Conservation (phyloP, 2,329 filamentous ascomycete genomes). For the Fusarium albidum region DNA sequence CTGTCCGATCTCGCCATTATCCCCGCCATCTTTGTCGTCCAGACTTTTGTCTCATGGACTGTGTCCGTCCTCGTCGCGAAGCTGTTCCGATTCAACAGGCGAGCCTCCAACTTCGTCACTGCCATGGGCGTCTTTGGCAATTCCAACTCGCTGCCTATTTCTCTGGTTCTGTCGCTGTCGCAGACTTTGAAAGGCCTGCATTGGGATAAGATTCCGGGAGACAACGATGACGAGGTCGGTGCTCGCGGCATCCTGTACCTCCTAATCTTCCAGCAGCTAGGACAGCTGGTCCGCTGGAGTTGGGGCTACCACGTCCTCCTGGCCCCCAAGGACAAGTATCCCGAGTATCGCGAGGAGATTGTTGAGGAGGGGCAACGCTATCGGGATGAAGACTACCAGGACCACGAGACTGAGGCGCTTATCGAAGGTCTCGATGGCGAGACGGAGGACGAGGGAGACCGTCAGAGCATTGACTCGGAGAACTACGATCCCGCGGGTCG, state of each 20-base stretch:
- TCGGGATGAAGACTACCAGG: conserved; percentile 53
- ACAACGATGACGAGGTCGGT: conserved; percentile 94
- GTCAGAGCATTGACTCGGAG: conserved; percentile 52
- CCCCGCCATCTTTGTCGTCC: conserved; percentile 89
- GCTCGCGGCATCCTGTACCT: conserved; percentile 95
- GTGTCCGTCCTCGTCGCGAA: conserved; percentile 77
- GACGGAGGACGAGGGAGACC: conserved; percentile 49
- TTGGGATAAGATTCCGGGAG: conserved; percentile 89
- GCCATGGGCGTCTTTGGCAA: conserved; percentile 99
- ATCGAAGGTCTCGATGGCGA: conserved; percentile 50
- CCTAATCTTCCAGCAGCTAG: conserved; percentile 96
- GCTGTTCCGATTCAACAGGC: conserved; percentile 81
- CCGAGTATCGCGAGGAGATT: conserved; percentile 66
- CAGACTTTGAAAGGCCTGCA: conserved; percentile 92
- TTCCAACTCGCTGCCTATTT: conserved; percentile 97
- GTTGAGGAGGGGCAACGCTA: conserved; percentile 68
- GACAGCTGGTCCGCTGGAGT: conserved; percentile 94
- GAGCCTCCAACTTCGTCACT: conserved; percentile 91
- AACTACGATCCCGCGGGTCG: conserved; percentile 63
- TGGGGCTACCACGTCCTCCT: conserved; percentile 97
- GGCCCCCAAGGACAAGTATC: conserved; percentile 80
- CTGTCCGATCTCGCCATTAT: conserved; percentile 91
- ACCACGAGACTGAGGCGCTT: conserved; percentile 55
- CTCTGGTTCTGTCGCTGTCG: conserved; percentile 90
- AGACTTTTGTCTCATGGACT: conserved; percentile 85